A percentile compares a stretch with the other conserved stretches of the same genome.
Evolutionary conservation across 805 yeast species (phyloP).

Genomic region (Sugiyamaella mastotermitis): DNA sequence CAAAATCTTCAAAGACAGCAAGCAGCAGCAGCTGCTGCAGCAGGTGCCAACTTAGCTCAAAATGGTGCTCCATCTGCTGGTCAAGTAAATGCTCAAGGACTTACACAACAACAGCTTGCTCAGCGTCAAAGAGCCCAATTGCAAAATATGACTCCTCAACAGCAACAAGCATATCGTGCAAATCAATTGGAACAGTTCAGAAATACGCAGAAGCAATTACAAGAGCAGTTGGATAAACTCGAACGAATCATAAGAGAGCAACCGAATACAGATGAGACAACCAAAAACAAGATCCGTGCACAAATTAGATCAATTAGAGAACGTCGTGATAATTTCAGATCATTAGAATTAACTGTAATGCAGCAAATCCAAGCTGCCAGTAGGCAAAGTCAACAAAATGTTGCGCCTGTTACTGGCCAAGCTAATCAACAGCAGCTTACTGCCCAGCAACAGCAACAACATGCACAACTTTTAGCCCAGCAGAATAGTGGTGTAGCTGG

Average conservation of each 20-base stretch:
- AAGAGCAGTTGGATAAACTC: constrained; percentile 14
- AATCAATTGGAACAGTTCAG: constrained; percentile 19
- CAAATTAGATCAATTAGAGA: constrained; percentile 18
- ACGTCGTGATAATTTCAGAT: constrained; percentile 18
- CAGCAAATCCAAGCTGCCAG: constrained; percentile 16
- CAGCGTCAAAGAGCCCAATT: constrained; percentile 10
- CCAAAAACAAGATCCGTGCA: constrained; percentile 16
- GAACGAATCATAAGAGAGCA: constrained; percentile 18
- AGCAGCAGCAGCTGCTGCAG: constrained; percentile 1
- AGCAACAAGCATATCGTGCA: constrained; percentile 16
- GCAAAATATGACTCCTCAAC: constrained; percentile 19
- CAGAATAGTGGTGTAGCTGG: constrained; percentile 4
- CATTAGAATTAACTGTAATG: constrained; percentile 19
- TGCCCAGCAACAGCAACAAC: constrained; percentile 13
- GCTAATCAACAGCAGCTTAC: constrained; percentile 16
- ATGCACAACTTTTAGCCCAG: constrained; percentile 6
- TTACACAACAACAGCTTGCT: constrained; percentile 17
- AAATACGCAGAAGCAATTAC: constrained; percentile 14
- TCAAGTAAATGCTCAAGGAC: constrained; percentile 3
- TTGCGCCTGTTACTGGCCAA: not conserved
- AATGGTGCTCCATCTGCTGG: constrained; percentile 4
- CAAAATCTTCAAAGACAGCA: constrained; percentile 11
- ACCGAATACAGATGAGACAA: constrained; percentile 15
- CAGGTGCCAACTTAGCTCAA: not conserved
- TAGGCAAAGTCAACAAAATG: constrained; percentile 7